Evolutionary conservation across 805 yeast species (phyloP).

Genomic region (Saccharomycopsis sp.): DNA sequence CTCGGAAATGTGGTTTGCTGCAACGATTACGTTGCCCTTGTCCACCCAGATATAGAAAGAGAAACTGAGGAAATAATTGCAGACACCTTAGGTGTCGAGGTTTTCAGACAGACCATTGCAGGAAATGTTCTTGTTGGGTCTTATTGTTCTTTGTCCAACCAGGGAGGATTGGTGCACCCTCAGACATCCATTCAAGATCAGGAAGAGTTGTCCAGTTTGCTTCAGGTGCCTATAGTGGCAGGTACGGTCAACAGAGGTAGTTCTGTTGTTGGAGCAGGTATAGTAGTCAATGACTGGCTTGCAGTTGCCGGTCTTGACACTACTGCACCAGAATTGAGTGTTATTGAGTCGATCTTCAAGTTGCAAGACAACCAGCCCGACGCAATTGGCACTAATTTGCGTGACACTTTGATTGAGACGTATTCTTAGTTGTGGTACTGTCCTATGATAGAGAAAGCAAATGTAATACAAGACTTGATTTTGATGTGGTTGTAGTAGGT

Average conservation of each 20-base stretch:
- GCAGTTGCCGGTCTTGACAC: conserved; percentile 97
- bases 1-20: conserved; percentile 97
- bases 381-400: conserved; percentile 72
- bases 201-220: conserved; percentile 90
- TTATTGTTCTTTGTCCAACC: conserved; percentile 89
- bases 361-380: conserved; percentile 89
- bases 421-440: conserved; percentile 49
- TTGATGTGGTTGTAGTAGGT: too few relatives aligned
- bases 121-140: conserved; percentile 97
- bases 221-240: conserved; percentile 97
- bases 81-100: conserved; percentile 97
- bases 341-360: conserved; percentile 92
- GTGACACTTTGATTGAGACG: conserved; percentile 90
- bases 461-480: background rate
- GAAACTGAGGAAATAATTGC: conserved; percentile 98
- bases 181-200: conserved; percentile 96
- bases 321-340: conserved; percentile 97
- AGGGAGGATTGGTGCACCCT: conserved; percentile 98
- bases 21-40: conserved; percentile 97
- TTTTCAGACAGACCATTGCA: conserved; percentile 97
- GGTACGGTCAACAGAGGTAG: conserved; percentile 99
- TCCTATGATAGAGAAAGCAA: too few relatives aligned
- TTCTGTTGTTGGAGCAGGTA: conserved; percentile 95
- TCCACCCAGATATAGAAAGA: conserved; percentile 98
- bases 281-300: conserved; percentile 97